These are phyloP conservation scores for Phylloporus rhodoxanthus DNA, from an alignment of 768 basidiomycete species.

Conservation along the genomic window DNA sequence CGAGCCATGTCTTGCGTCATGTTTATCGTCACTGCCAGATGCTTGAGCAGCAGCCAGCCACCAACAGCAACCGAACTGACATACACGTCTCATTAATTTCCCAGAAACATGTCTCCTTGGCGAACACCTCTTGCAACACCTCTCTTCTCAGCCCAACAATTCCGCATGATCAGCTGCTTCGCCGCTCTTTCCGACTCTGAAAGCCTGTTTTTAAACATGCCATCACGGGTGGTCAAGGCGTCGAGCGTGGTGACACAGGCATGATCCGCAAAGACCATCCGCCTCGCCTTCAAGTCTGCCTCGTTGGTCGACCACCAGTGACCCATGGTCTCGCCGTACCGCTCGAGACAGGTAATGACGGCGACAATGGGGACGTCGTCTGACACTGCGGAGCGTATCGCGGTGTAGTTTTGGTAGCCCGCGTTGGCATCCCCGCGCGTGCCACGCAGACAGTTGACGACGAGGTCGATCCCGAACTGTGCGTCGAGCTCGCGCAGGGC, in stretches of 20 bases:
- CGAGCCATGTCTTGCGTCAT: slow-evolving; percentile 1
- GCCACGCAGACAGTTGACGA: slow-evolving; percentile 25
- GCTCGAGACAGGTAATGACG: slow-evolving; percentile 29
- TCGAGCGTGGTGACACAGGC: slow-evolving; percentile 37
- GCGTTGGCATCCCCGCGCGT: slow-evolving; percentile 27
- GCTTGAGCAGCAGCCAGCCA: slow-evolving; percentile 4
- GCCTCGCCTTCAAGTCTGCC: slow-evolving; percentile 25
- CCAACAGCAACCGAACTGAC: slow-evolving; percentile 11
- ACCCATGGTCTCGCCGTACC: slow-evolving; percentile 27
- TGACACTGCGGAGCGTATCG: slow-evolving; percentile 25
- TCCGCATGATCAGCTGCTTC: slow-evolving; percentile 23
- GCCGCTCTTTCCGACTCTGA: slow-evolving; percentile 17
- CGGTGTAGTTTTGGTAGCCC: slow-evolving; percentile 23
- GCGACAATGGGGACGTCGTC: slow-evolving; percentile 30
- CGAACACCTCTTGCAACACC: slow-evolving; percentile 17
- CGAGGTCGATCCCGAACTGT: slow-evolving; percentile 25
- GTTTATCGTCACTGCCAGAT: slow-evolving; percentile 1
- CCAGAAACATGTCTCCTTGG: slow-evolving; percentile 23
- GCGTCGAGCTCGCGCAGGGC: slow-evolving; percentile 25
- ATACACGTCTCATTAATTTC: slow-evolving; percentile 24
- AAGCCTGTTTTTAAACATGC: slow-evolving; percentile 20
- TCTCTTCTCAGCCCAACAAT: slow-evolving; percentile 25
- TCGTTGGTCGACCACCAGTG: slow-evolving; percentile 39
- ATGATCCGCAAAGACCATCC: slow-evolving; percentile 34
- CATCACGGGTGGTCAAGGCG: slow-evolving; percentile 11